Evolutionary conservation across 2,329 filamentous ascomycete species (phyloP).

Genomic region (Cadophora luteo-olivacea): DNA sequence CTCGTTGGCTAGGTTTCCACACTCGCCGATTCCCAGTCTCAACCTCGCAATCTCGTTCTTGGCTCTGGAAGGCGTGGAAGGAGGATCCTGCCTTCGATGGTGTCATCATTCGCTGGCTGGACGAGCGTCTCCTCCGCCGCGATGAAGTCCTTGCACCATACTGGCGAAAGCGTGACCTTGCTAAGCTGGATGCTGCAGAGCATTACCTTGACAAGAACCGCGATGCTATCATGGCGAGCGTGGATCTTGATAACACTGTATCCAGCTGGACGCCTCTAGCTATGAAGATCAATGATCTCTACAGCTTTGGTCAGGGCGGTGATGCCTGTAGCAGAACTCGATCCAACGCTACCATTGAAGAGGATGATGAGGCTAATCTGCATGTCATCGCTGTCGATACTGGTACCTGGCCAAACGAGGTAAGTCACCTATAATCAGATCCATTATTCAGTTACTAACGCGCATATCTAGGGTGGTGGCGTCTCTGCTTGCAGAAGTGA

Average conservation of each 20-base stretch:
- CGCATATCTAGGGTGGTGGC: slow-evolving; percentile 46
- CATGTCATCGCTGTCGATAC: slow-evolving; percentile 50
- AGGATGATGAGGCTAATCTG: slow-evolving; percentile 45
- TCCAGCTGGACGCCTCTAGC: slow-evolving; percentile 42
- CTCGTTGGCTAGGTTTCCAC: slow-evolving; percentile 46
- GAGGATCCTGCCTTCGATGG: slow-evolving; percentile 52
- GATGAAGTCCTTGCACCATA: slow-evolving; percentile 49
- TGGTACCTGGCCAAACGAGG: slow-evolving; percentile 43
- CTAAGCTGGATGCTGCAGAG: slow-evolving; percentile 48
- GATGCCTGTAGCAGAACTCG: slow-evolving; percentile 45
- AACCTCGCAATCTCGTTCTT: slow-evolving; percentile 50
- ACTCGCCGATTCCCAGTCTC: slow-evolving; percentile 47
- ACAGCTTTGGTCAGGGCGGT: slow-evolving; percentile 46
- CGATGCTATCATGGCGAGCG: slow-evolving; percentile 42
- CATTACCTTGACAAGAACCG: slow-evolving; percentile 47
- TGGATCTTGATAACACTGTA: slow-evolving; percentile 43
- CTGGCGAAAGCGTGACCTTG: slow-evolving; percentile 49
- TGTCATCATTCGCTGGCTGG: slow-evolving; percentile 54
- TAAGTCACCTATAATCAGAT: not conserved
- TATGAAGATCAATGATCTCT: slow-evolving; percentile 46
- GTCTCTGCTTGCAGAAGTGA: slow-evolving; percentile 57
- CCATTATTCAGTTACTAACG: not conserved
- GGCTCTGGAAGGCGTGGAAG: slow-evolving; percentile 56
- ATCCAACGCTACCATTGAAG: slow-evolving; percentile 44
- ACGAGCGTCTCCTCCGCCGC: slow-evolving; percentile 50